phyloP scores from a whole-genome alignment of 2,329 filamentous ascomycete genomes.

The Bimuria novae-zelandiae region DNA sequence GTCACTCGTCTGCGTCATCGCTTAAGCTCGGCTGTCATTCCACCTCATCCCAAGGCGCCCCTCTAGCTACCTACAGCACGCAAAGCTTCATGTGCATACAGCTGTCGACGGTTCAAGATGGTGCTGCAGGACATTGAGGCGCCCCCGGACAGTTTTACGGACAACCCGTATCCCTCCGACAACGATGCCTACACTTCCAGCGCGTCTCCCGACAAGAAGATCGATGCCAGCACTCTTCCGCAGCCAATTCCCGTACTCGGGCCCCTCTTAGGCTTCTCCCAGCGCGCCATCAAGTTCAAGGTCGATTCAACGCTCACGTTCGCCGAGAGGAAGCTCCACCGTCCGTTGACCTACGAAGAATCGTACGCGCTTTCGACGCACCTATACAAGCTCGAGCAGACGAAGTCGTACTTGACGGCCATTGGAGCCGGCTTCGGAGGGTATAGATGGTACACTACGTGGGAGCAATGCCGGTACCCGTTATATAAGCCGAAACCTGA shows the following conservation, averaged over 20 bases:
- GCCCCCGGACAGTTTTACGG: slow-evolving; percentile 37
- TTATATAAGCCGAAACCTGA: slow-evolving; percentile 47
- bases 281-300: slow-evolving; percentile 29
- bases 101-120: slow-evolving; percentile 36
- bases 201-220: slow-evolving; percentile 23
- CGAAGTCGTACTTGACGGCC: slow-evolving; percentile 46
- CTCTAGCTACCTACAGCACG: slow-evolving; percentile 2
- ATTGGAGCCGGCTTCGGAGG: slow-evolving; percentile 38
- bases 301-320: slow-evolving; percentile 39
- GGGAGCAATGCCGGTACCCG: slow-evolving; percentile 47
- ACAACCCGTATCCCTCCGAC: slow-evolving; percentile 41
- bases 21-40: slow-evolving; percentile 20
- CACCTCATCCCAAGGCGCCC: slow-evolving; percentile 19
- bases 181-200: slow-evolving; percentile 43
- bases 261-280: slow-evolving; percentile 35
- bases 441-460: slow-evolving; percentile 42
- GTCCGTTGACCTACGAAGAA: slow-evolving; percentile 48
- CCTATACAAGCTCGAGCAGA: slow-evolving; percentile 43
- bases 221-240: slow-evolving; percentile 47
- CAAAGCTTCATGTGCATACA: slow-evolving; percentile 29
- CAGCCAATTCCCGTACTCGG: slow-evolving; percentile 43
- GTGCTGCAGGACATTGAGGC: slow-evolving; percentile 47
- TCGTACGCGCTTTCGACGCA: slow-evolving; percentile 50
- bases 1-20: slow-evolving; percentile 34
- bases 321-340: slow-evolving; percentile 40